Conservation (phyloP, 306 rosid species). For the Dalbergia cochinchinensis region DNA sequence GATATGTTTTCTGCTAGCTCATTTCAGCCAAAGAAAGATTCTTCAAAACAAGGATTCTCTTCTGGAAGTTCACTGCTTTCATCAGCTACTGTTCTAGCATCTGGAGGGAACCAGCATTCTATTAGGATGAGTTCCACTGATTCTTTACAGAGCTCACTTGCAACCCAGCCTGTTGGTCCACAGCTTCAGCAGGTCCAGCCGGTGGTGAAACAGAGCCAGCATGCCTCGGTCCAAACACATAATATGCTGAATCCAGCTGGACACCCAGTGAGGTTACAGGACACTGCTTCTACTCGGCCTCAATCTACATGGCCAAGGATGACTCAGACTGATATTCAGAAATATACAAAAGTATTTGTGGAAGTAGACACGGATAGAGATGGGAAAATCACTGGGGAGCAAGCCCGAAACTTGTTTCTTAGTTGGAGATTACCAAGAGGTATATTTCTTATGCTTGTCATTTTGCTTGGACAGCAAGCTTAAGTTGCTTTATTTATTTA, state of each 20-base stretch:
- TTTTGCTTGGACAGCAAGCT: constrained; percentile 37
- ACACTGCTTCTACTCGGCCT: constrained; percentile 69
- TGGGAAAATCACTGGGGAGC: constrained; percentile 95
- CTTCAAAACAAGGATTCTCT: constrained; percentile 59
- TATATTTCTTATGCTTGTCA: constrained; percentile 49
- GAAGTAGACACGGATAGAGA: constrained; percentile 96
- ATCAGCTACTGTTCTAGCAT: constrained; percentile 59
- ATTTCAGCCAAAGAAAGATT: constrained; percentile 64
- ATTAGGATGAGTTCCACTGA: constrained; percentile 53
- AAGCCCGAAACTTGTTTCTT: constrained; percentile 90
- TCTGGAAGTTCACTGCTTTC: constrained; percentile 55
- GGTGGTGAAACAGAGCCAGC: constrained; percentile 62
- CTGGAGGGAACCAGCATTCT: constrained; percentile 65
- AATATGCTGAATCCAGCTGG: constrained; percentile 56
- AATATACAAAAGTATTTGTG: constrained; percentile 85
- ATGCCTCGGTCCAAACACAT: constrained; percentile 51
- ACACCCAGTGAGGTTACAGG: constrained; percentile 57
- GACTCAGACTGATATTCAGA: constrained; percentile 83
- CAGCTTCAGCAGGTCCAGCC: constrained; percentile 64
- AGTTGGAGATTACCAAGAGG: constrained; percentile 98
- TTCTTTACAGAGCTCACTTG: constrained; percentile 62
- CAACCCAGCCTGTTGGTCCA: constrained; percentile 60
- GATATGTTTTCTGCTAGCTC: constrained; percentile 72
- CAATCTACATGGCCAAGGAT: constrained; percentile 90
- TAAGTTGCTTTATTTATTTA: background rate